Conservation (phyloP, 805 yeast species). For the Myxozyma geophila region DNA sequence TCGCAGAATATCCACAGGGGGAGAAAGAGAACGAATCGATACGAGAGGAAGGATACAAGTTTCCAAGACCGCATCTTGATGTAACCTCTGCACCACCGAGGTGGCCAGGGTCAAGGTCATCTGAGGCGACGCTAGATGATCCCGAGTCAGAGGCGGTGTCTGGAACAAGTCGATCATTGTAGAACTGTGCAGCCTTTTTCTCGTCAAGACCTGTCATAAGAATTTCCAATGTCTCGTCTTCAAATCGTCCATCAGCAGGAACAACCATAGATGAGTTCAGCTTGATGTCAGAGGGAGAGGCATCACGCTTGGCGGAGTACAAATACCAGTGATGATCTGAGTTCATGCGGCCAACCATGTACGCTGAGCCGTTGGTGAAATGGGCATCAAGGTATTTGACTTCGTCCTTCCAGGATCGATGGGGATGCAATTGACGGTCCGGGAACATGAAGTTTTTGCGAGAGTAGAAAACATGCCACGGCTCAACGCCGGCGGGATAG, state of each 20-base stretch:
- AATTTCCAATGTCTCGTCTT: constrained; percentile 81
- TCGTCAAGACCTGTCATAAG: constrained; percentile 85
- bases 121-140: constrained; percentile 42
- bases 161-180: constrained; percentile 55
- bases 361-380: constrained; percentile 66
- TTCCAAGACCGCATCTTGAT: constrained; percentile 62
- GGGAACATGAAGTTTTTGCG: constrained; percentile 95
- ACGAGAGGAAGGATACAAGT: constrained; percentile 53
- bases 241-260: constrained; percentile 31
- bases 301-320: constrained; percentile 49
- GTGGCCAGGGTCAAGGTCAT: constrained; percentile 74
- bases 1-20: constrained; percentile 95
- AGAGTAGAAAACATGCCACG: constrained; percentile 81
- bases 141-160: constrained; percentile 42
- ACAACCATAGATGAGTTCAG: neutral
- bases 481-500: constrained; percentile 46
- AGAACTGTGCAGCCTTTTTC: constrained; percentile 60
- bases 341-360: constrained; percentile 78
- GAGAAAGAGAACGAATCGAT: constrained; percentile 88
- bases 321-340: constrained; percentile 87
- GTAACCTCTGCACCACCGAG: constrained; percentile 73
- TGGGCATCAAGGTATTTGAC: constrained; percentile 66
- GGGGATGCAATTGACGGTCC: constrained; percentile 76
- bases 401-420: constrained; percentile 83
- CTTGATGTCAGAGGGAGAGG: neutral